Conservation (phyloP, 148 eudicot genomes). For the Fagopyrum homotropicum region DNA sequence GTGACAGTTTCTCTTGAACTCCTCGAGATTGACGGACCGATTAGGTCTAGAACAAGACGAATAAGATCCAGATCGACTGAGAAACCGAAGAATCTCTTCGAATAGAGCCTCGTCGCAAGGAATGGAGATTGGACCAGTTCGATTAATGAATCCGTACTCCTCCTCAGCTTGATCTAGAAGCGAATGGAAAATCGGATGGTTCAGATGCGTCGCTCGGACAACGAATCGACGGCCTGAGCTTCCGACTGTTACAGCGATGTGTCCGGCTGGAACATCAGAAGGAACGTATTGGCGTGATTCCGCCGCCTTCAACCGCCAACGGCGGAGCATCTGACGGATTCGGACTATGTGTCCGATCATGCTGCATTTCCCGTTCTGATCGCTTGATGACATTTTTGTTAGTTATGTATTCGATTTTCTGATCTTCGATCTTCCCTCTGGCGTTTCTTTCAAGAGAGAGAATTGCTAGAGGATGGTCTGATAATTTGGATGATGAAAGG, state of each 20-base stretch:
- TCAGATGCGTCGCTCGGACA: conserved; percentile 52
- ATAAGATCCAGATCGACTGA: conserved; percentile 41
- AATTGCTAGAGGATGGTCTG: background rate
- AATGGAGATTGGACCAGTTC: conserved; percentile 53
- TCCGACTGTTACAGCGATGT: conserved; percentile 70
- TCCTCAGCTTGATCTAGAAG: conserved; percentile 61
- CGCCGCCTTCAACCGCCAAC: conserved; percentile 61
- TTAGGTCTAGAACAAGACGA: background rate
- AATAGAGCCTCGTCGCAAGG: conserved; percentile 76
- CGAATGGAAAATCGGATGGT: conserved; percentile 67
- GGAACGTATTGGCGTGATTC: conserved; percentile 31
- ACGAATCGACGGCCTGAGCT: conserved; percentile 40
- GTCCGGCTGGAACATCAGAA: conserved; percentile 77
- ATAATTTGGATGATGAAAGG: background rate
- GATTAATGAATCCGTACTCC: conserved; percentile 54
- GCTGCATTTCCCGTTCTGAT: conserved; percentile 16
- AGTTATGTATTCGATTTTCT: background rate
- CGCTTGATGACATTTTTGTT: background rate
- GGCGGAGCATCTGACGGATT: conserved; percentile 54
- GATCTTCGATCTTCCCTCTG: background rate
- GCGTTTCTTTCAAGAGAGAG: background rate
- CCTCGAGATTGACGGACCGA: background rate
- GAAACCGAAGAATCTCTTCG: conserved; percentile 56
- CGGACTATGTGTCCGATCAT: conserved; percentile 48
- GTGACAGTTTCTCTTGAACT: background rate